These are phyloP conservation scores for Eucalyptus tenuipes DNA, from an alignment of 345 rosid genomes.

Conservation along the genomic window DNA sequence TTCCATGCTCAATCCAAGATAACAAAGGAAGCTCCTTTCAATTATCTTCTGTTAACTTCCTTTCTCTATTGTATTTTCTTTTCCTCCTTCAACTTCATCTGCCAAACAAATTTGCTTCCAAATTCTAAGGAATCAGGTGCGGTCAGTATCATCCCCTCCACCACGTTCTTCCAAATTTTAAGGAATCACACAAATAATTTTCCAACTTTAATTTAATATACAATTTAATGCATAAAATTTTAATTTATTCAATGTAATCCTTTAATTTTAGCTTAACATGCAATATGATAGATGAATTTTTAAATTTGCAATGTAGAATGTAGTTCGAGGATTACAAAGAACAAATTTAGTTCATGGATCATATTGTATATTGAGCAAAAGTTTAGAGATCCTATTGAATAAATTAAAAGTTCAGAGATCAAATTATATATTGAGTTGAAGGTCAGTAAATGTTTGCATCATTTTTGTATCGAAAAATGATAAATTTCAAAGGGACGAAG, in stretches of 20 bases:
- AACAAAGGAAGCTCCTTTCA: neutral
- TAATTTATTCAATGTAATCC: fast-evolving
- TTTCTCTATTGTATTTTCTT: neutral
- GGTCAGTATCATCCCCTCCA: neutral
- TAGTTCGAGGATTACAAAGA: no score
- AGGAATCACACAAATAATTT: no score
- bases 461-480: neutral
- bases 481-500: neutral
- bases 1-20: neutral
- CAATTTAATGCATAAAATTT: fast-evolving
- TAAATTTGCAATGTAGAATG: no score
- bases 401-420: fast-evolving
- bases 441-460: fast-evolving
- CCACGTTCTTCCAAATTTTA: neutral
- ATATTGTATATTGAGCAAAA: no score
- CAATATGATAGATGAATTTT: no score
- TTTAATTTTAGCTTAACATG: no score
- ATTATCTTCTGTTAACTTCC: neutral
- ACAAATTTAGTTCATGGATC: no score
- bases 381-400: fast-evolving
- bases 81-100: neutral
- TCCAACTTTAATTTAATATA: no score
- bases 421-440: no score
- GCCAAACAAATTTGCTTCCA: neutral
- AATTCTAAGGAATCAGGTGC: neutral